Base-by-base conservation (phyloP, 441 rosid species). In the Mallotus japonicus region DNA sequence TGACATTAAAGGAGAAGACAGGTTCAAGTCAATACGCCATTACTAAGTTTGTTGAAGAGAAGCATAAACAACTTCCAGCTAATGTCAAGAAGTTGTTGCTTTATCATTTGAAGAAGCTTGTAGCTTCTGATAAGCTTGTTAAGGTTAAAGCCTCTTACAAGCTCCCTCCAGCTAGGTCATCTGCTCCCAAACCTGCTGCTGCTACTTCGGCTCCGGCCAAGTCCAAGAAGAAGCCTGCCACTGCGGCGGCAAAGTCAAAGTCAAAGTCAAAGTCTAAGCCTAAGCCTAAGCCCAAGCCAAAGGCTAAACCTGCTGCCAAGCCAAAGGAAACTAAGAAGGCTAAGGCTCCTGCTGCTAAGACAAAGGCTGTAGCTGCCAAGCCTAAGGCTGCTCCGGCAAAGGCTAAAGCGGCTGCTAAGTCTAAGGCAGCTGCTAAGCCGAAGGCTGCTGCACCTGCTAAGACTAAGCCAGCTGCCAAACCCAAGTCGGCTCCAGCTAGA, bases 21-120 rank as follows among this genome's bases (percentile, higher is more conserved):
- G 97, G 99, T 55, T 94, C 99, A 51, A 94, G 97, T 67, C 97
- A 92, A 80, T 86, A 92, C 63, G 99, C 97, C 42, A 94, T 94
- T 71, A 80, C 91, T 28, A 94, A 92, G 76, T 87, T 90, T 80
- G 79, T 86, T 1, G 97, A 94, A 47, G 97, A 88, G 84, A 94
- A 90, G 77, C 90, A 92, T 0, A 90, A 90, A 79, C 75, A 83
- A 11, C 70, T 94, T 46, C 97, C 99, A 2, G 50, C 85, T 0
- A 87, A 75, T 65, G 88, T 90, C 47, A 88, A 82, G 89, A 94
- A 92, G 85, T 79, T 92, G 15, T 24, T 94, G 55, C 79, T 92
- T 11, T 71, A 80, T 8, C 86, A 89, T 76, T 78, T 94, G 76
- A 94, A 87, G 83, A 87, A 88, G 79, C 92, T 94, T 1, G 96